Conservation (phyloP, 2,329 filamentous ascomycete species). For the Ophiosphaerella narmari region DNA sequence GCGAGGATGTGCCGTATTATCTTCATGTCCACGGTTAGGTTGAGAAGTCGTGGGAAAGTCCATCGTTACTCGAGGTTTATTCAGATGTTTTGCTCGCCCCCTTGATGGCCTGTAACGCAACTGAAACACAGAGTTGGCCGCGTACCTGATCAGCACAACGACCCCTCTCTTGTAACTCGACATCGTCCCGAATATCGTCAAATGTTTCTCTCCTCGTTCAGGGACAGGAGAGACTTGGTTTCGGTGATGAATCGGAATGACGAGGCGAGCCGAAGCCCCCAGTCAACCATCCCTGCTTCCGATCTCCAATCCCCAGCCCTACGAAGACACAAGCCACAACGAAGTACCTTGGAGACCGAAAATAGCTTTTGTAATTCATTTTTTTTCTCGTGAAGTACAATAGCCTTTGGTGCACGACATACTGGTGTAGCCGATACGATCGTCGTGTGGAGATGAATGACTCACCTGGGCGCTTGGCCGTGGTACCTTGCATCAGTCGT, state of each 20-base stretch:
- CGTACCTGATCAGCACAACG: neutral
- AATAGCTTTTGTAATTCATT: neutral
- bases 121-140: slow-evolving; percentile 17
- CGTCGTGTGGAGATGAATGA: neutral
- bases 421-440: neutral
- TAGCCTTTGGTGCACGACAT: neutral
- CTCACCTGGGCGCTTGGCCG: neutral
- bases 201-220: neutral
- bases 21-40: slow-evolving; percentile 10
- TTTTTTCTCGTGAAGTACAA: neutral
- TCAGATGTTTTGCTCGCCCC: slow-evolving; percentile 6
- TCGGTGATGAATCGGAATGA: neutral
- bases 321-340: neutral
- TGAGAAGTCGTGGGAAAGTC: slow-evolving; percentile 1
- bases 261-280: neutral
- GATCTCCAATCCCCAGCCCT: neutral
- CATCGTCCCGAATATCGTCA: neutral
- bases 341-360: neutral
- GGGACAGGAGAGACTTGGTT: too few relatives aligned
- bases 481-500: neutral
- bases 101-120: slow-evolving; percentile 21
- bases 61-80: neutral
- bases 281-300: neutral
- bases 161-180: neutral
- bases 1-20: slow-evolving; percentile 5